Conservation (phyloP, 2,329 filamentous ascomycete species). For the Aspergillus sp. region DNA sequence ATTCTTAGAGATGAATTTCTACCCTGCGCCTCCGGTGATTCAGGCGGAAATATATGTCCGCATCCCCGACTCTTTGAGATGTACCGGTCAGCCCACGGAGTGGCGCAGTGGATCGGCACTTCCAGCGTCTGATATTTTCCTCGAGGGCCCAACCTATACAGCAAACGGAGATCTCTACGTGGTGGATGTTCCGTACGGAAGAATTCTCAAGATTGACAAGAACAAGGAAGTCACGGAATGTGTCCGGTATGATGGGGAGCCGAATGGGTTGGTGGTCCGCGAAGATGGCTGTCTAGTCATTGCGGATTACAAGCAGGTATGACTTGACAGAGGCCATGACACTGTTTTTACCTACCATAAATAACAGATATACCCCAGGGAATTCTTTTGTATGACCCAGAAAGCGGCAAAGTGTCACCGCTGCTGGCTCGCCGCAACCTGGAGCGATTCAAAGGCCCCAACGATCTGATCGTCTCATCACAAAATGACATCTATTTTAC, state of each 20-base stretch:
- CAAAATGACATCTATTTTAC: constrained; percentile 44
- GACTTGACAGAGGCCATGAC: neutral
- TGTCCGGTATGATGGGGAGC: constrained; percentile 42
- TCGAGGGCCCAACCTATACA: constrained; percentile 39
- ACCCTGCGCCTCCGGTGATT: constrained; percentile 20
- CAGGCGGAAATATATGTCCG: constrained; percentile 36
- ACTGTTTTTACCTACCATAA: neutral
- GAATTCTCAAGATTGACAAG: constrained; percentile 35
- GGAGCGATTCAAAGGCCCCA: constrained; percentile 45
- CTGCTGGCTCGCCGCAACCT: constrained; percentile 36
- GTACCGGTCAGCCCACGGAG: constrained; percentile 32
- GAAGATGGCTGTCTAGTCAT: constrained; percentile 35
- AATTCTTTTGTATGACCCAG: constrained; percentile 36
- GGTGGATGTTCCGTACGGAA: constrained; percentile 42
- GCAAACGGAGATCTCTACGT: constrained; percentile 36
- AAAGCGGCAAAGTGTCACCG: constrained; percentile 24
- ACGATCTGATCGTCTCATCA: constrained; percentile 42
- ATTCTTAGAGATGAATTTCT: constrained; percentile 22
- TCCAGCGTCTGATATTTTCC: constrained; percentile 37
- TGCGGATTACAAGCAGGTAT: constrained; percentile 46
- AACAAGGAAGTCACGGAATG: constrained; percentile 30
- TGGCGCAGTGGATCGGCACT: constrained; percentile 38
- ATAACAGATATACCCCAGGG: constrained; percentile 25
- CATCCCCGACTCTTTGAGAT: constrained; percentile 37
- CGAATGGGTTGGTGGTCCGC: constrained; percentile 39